Conservation (phyloP, 441 rosid species). For the Theobroma grandiflorum region DNA sequence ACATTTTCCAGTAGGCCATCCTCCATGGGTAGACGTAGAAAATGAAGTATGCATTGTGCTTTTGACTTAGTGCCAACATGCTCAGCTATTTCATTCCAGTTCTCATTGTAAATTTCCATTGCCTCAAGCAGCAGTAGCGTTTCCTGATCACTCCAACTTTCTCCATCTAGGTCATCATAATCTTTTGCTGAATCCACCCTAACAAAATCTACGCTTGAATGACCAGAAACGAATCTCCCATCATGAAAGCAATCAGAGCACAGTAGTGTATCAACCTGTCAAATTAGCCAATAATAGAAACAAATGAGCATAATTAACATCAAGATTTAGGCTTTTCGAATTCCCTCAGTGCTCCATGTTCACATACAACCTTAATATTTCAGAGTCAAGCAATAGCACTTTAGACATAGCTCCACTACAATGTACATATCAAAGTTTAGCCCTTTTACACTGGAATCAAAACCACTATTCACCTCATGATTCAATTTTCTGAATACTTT, state of each 20-base stretch:
- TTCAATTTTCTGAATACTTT: background rate
- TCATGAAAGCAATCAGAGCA: slow-evolving; percentile 84
- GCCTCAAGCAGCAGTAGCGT: slow-evolving; percentile 90
- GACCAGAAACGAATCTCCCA: slow-evolving; percentile 82
- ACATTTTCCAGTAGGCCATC: slow-evolving; percentile 81
- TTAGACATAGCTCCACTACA: background rate
- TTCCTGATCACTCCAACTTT: slow-evolving; percentile 91
- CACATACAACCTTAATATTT: background rate
- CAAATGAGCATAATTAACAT: background rate
- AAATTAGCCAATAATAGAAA: slow-evolving; percentile 33
- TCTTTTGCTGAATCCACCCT: slow-evolving; percentile 70
- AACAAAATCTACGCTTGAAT: slow-evolving; percentile 87
- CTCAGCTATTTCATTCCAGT: slow-evolving; percentile 91
- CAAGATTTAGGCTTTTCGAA: slow-evolving; percentile 16
- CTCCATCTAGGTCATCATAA: slow-evolving; percentile 77
- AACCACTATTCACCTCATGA: background rate
- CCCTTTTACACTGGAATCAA: slow-evolving; percentile 2
- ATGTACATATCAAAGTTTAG: background rate
- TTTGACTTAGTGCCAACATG: slow-evolving; percentile 91
- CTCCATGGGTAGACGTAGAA: slow-evolving; percentile 85
- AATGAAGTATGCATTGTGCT: slow-evolving; percentile 95
- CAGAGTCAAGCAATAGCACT: slow-evolving; percentile 12
- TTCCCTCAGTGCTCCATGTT: background rate
- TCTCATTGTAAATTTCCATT: slow-evolving; percentile 79
- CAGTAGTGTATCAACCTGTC: slow-evolving; percentile 77